Evolutionary conservation across 2,329 filamentous ascomycete genomes (phyloP).

Genomic region (Lasiodiplodia citricola): DNA sequence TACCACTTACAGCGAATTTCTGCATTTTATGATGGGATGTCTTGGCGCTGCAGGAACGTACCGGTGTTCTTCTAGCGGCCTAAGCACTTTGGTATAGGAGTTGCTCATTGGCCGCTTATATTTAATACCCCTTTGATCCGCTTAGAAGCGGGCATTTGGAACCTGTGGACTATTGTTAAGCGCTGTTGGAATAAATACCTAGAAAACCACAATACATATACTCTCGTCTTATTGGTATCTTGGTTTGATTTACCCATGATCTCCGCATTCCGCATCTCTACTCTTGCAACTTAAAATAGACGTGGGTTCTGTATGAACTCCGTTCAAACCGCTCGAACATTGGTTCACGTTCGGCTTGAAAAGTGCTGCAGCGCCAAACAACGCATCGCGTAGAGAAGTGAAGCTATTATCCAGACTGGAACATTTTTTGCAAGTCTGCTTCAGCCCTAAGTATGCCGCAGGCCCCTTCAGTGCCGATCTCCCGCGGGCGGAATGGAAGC

Average conservation of each 20-base stretch:
- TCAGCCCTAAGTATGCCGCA: neutral
- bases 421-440: neutral
- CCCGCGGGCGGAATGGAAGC: neutral
- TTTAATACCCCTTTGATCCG: conserved; percentile 7
- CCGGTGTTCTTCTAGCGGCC: conserved; percentile 31
- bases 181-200: neutral
- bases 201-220: neutral
- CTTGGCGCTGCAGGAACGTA: conserved; percentile 3
- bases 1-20: conserved; percentile 10
- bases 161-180: neutral
- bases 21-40: conserved; percentile 3
- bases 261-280: no score
- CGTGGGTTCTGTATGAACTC: neutral
- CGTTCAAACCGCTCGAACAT: neutral
- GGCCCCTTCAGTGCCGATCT: neutral
- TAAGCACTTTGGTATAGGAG: conserved; percentile 2
- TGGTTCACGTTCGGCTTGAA: neutral
- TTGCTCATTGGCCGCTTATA: neutral
- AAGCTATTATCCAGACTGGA: neutral
- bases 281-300: neutral
- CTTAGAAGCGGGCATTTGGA: neutral
- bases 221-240: conserved; percentile 6
- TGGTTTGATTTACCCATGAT: neutral
- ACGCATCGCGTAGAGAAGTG: neutral
- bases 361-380: neutral